phyloP scores from a whole-genome alignment of 2,329 filamentous ascomycete species.

The Aspergillus sp. region DNA sequence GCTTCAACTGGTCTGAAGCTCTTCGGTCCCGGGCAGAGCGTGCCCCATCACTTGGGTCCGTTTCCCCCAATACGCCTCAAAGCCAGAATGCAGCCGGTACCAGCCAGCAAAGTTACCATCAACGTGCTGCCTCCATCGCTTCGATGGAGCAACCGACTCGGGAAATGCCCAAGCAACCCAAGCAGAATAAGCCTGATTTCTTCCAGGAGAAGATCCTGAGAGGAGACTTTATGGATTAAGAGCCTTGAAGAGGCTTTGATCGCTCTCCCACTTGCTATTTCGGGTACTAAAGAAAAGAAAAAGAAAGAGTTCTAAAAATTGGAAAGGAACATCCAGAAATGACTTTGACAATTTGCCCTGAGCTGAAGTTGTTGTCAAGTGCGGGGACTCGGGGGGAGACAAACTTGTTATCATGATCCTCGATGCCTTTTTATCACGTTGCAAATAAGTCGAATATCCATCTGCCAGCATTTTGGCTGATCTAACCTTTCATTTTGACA shows the following conservation, averaged over 20 bases:
- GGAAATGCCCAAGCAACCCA: slow-evolving; percentile 42
- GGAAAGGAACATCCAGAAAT: not conserved
- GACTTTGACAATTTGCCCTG: not conserved
- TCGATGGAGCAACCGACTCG: slow-evolving; percentile 53
- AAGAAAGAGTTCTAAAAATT: not conserved
- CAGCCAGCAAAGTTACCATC: slow-evolving; percentile 38
- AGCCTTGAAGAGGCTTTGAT: slow-evolving; percentile 6
- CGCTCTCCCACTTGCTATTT: not conserved
- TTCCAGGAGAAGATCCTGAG: slow-evolving; percentile 97
- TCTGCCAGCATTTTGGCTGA: too few relatives aligned
- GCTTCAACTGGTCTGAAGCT: slow-evolving; percentile 96
- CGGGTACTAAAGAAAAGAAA: not conserved
- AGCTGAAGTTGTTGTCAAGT: too few relatives aligned
- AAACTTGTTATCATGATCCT: too few relatives aligned
- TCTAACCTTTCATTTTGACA: too few relatives aligned
- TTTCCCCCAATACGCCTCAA: slow-evolving; percentile 23
- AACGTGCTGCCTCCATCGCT: not conserved
- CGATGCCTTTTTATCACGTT: too few relatives aligned
- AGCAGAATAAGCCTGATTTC: slow-evolving; percentile 73
- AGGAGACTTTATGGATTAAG: slow-evolving; percentile 93
- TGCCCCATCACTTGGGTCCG: slow-evolving; percentile 46
- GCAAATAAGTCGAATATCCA: too few relatives aligned
- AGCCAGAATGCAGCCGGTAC: slow-evolving; percentile 36
- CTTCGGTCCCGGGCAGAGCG: slow-evolving; percentile 88
- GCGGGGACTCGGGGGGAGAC: too few relatives aligned